Evolutionary conservation across 2,329 filamentous ascomycete species (phyloP).

Genomic region (Exophiala aquamarina): DNA sequence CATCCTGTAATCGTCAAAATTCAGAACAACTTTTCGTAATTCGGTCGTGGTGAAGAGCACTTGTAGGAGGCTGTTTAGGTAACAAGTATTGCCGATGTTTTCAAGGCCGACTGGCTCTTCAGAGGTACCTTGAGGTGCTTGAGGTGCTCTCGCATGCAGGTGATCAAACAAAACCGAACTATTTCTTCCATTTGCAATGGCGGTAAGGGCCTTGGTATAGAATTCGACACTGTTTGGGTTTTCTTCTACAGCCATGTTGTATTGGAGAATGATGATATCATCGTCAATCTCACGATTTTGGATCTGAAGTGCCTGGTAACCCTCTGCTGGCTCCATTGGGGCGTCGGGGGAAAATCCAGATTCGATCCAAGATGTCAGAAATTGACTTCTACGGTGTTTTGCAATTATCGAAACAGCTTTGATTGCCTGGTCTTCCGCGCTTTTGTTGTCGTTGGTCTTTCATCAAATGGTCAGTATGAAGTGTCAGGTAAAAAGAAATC

Average conservation of each 20-base stretch:
- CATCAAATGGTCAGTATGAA: not conserved
- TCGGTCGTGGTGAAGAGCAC: slow-evolving; percentile 89
- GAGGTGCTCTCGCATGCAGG: slow-evolving; percentile 19
- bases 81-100: slow-evolving; percentile 98
- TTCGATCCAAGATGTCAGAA: slow-evolving; percentile 53
- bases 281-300: slow-evolving; percentile 53
- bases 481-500: not conserved
- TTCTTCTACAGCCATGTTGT: slow-evolving; percentile 47
- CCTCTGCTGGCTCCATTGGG: slow-evolving; percentile 57
- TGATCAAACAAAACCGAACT: slow-evolving; percentile 33
- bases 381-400: slow-evolving; percentile 55
- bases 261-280: slow-evolving; percentile 51
- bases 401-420: slow-evolving; percentile 62
- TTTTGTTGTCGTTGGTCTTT: slow-evolving; percentile 53
- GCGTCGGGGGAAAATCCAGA: slow-evolving; percentile 55
- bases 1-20: slow-evolving; percentile 71
- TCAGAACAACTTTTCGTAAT: slow-evolving; percentile 75
- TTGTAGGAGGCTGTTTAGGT: slow-evolving; percentile 93
- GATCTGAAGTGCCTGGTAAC: slow-evolving; percentile 53
- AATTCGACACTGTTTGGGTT: slow-evolving; percentile 46
- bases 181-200: slow-evolving; percentile 46
- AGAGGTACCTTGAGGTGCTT: slow-evolving; percentile 33
- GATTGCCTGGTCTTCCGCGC: slow-evolving; percentile 49
- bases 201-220: slow-evolving; percentile 47
- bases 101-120: slow-evolving; percentile 79